Evolutionary conservation across 345 rosid genomes (phyloP).

Genomic region (Gossypium australe): DNA sequence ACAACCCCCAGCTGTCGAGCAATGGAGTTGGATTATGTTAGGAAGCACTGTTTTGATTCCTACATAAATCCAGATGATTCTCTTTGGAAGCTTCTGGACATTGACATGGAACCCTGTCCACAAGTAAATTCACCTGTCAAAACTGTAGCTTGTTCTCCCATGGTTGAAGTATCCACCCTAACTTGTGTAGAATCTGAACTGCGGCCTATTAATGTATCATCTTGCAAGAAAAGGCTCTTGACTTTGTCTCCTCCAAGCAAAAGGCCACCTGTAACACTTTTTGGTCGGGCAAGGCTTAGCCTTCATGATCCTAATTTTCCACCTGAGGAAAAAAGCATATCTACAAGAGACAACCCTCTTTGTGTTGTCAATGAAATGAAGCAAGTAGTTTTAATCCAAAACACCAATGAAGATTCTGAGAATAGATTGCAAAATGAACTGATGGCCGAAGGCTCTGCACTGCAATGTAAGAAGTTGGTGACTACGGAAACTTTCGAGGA

Average conservation of each 20-base stretch:
- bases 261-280: constrained; percentile 47
- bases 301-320: constrained; percentile 28
- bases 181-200: constrained; percentile 23
- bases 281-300: constrained; percentile 66
- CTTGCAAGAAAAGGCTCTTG: constrained; percentile 22
- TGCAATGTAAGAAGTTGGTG: constrained; percentile 2
- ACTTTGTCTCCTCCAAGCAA: constrained; percentile 43
- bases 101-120: constrained; percentile 36
- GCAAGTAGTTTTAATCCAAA: constrained; percentile 10
- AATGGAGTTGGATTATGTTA: constrained; percentile 66
- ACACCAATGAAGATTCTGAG: constrained; percentile 5
- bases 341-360: constrained; percentile 19
- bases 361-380: constrained; percentile 16
- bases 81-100: constrained; percentile 78
- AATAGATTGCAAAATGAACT: constrained; percentile 9
- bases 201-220: constrained; percentile 21
- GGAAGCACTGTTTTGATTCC: constrained; percentile 42
- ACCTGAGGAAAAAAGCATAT: constrained; percentile 13
- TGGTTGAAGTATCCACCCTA: constrained; percentile 22
- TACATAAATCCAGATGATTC: constrained; percentile 44
- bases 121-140: constrained; percentile 21
- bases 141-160: constrained; percentile 24
- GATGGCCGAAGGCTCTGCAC: constrained; percentile 1
- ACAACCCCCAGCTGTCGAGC: constrained; percentile 77
- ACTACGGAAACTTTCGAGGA: constrained; percentile 17